Evolutionary conservation across 169 alveolate genomes (phyloP).

Genomic region (Cryptosporidium muris): DNA sequence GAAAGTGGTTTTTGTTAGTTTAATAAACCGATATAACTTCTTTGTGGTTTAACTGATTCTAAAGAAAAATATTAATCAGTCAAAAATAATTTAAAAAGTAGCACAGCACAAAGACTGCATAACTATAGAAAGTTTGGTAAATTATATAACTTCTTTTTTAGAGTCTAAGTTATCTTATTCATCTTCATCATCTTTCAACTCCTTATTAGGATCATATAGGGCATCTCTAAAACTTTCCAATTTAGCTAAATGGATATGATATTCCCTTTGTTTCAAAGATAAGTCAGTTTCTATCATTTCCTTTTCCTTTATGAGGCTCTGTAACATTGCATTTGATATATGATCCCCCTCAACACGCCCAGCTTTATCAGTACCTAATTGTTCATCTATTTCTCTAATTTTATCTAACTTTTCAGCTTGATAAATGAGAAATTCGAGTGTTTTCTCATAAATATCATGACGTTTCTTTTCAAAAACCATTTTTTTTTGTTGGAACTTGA

Average conservation of each 20-base stretch:
- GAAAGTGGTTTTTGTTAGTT: too few relatives aligned
- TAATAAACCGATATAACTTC: too few relatives aligned
- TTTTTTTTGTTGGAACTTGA: constrained; percentile 60
- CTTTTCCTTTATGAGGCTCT: constrained; percentile 25
- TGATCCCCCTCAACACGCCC: background rate
- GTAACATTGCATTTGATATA: background rate
- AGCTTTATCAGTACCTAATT: constrained; percentile 27
- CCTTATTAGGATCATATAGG: constrained; percentile 26
- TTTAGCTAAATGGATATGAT: constrained; percentile 26
- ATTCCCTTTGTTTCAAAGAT: constrained; percentile 31
- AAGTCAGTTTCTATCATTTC: constrained; percentile 36
- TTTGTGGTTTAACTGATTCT: background rate
- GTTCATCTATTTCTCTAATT: constrained; percentile 54
- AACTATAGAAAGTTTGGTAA: too few relatives aligned
- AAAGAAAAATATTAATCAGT: background rate
- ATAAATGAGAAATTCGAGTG: constrained; percentile 23
- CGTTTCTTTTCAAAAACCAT: constrained; percentile 41
- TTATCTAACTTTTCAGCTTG: constrained; percentile 62
- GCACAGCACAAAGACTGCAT: too few relatives aligned
- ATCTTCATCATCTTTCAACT: constrained; percentile 56
- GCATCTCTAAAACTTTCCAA: constrained; percentile 62
- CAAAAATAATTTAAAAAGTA: background rate
- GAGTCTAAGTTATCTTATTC: constrained; percentile 9
- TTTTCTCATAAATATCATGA: constrained; percentile 54
- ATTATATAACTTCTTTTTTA: background rate